Evolutionary conservation across 2,329 filamentous ascomycete genomes (phyloP), one percentile per base, ranked within the genome.

Genomic region (Pestalotiopsis sp.): DNA sequence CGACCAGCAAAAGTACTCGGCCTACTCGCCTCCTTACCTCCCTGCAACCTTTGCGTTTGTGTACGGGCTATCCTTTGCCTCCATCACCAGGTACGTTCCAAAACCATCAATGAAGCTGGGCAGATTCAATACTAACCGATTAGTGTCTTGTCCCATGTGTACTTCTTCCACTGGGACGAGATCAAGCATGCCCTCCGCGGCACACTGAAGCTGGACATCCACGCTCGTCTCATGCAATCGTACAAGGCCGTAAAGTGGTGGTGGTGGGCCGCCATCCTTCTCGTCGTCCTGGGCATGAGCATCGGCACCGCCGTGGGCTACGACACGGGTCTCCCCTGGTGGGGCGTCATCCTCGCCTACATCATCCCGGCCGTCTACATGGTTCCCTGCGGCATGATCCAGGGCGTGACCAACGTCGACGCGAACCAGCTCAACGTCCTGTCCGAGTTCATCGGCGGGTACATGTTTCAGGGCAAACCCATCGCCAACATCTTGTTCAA

Each of bases 141-240:
- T 25, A 76, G 75, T 38, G 77, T 79, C 23, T 67, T 78, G 20
- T 75, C 76, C 9, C 77, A 79, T 60, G 74, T 78, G 63, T 87
- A 91, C 80, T 92, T 72, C 65, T 74, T 74, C 58, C 74, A 75
- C 41, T 92, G 90, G 90, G 69, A 73, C 5, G 76, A 78, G 58
- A 72, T 79, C n/a, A 73, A 72, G 38, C 72, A 75, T 17, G 75
- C 74, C 1, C 14, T 78, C 6, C 72, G 72, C 17, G 76, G 77
- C 2, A 71, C 76, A n/a, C 71, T 72, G 23, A 75, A 74, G 60
- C 74, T 77, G 13, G 83, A 85, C 58, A 74, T 84, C 17, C 83
- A 85, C 68, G 77, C 79, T 3, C 80, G 82, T 14, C 75, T 84
- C 41, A 84, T 84, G 78, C 74, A 74, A 7, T 66, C 70, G 3